phyloP scores from a whole-genome alignment of 371 early-diverging fungal genomes.

The Actinomortierella wolfii region DNA sequence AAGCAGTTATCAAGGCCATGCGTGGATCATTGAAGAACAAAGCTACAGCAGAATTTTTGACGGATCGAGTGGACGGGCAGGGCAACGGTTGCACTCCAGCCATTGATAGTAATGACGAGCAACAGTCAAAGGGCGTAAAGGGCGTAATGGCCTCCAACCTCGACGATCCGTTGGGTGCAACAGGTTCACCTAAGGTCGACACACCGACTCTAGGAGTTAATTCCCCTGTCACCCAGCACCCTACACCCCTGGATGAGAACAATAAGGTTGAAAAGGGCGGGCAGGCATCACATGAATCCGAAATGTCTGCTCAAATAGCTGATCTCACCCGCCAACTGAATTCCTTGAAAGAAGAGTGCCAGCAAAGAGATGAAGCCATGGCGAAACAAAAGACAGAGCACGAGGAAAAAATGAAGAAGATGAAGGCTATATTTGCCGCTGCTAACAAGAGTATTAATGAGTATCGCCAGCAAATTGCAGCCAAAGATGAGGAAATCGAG shows the following conservation, averaged over 20 bases:
- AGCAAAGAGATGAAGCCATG: slow-evolving; percentile 11
- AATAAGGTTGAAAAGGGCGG: too few relatives aligned
- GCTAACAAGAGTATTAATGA: slow-evolving; percentile 65
- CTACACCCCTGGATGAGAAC: too few relatives aligned
- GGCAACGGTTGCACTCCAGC: too few relatives aligned
- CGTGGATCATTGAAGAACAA: slow-evolving; percentile 27
- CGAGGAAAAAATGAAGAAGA: slow-evolving; percentile 50
- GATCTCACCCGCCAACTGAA: too few relatives aligned
- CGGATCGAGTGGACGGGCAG: too few relatives aligned
- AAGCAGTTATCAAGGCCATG: slow-evolving; percentile 34
- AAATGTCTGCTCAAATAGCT: too few relatives aligned
- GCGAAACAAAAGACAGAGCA: slow-evolving; percentile 44
- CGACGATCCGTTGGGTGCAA: slow-evolving; percentile 14
- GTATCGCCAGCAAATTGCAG: slow-evolving; percentile 59
- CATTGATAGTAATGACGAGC: too few relatives aligned
- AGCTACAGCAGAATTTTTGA: slow-evolving; percentile 30
- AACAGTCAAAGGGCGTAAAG: too few relatives aligned
- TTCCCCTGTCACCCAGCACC: too few relatives aligned
- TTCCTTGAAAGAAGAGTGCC: slow-evolving; percentile 10
- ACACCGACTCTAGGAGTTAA: too few relatives aligned
- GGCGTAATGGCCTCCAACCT: too few relatives aligned
- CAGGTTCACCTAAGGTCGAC: neutral
- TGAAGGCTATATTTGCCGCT: slow-evolving; percentile 61
- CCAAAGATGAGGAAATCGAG: slow-evolving; percentile 54
- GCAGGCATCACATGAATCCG: too few relatives aligned